Base-by-base conservation (phyloP, 2,329 filamentous ascomycete species). In the Dissoconium aciculare region DNA sequence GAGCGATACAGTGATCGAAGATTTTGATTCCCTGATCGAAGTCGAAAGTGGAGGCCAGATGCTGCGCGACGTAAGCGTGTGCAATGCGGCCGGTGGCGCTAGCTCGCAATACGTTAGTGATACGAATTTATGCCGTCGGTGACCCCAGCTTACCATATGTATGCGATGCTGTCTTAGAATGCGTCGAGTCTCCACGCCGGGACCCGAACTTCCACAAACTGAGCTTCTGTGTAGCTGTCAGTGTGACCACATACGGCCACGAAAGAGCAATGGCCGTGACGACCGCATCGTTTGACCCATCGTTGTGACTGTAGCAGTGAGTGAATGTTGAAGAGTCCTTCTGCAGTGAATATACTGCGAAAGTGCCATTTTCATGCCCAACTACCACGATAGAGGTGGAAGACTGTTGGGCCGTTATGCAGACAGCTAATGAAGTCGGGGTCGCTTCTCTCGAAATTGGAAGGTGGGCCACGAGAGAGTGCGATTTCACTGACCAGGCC, bases 51-150 rank as follows among this genome's bases (percentile, higher is more conserved):
- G 85, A 3, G 78, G 69, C 47, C 76, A 72, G 2, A 79, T 78
- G 3, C 77, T 85, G 46, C 83, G 75, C 8, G 85, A 91, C 49
- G 74, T 75, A 12, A 94, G 66, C 1, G 80, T 87, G 5, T 79
- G 77, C 16, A 94, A 59, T 16, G 89, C 64, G 34, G 63, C 62
- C 1, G 74, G 73, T n/a, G n/a, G n/a, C n/a, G n/a, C n/a, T n/a
- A n/a, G n/a, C n/a, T n/a, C n/a, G 17, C 15, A 13, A 3, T 13
- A n/a, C n/a, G n/a, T n/a, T n/a, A n/a, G n/a, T n/a, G n/a, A n/a
- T n/a, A n/a, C n/a, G n/a, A n/a, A n/a, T n/a, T n/a, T n/a, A n/a
- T n/a, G n/a, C n/a, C n/a, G n/a, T n/a, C n/a, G n/a, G n/a, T n/a
- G n/a, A n/a, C n/a, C n/a, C n/a, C n/a, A n/a, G n/a, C n/a, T n/a